Conservation (phyloP, 2,329 filamentous ascomycete genomes). For the Apiospora pterosperma region DNA sequence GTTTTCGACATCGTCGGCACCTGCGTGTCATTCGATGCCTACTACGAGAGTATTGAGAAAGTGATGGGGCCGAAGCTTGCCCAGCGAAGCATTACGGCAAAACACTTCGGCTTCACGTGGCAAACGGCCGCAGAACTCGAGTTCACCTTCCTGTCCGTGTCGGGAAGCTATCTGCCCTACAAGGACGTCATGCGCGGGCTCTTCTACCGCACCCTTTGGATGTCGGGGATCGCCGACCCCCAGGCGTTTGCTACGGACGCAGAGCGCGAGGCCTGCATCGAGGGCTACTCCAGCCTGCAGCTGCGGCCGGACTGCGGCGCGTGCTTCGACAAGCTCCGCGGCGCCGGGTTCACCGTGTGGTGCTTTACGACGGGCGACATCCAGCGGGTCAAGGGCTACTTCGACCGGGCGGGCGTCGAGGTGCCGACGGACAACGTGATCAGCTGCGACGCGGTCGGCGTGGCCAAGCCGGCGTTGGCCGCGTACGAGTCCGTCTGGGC, state of each 20-base stretch:
- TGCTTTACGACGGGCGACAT: conserved; percentile 50
- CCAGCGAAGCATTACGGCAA: conserved; percentile 34
- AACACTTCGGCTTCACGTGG: conserved; percentile 44
- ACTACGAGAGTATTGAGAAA: conserved; percentile 36
- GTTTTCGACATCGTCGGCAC: conserved; percentile 53
- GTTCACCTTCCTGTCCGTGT: conserved; percentile 45
- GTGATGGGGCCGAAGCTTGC: conserved; percentile 38
- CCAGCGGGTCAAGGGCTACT: conserved; percentile 48
- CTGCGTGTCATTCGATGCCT: conserved; percentile 42
- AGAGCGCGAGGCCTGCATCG: conserved; percentile 36
- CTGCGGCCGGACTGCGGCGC: conserved; percentile 37
- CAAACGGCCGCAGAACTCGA: conserved; percentile 44
- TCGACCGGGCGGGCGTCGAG: conserved; percentile 44
- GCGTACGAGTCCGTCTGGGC: conserved; percentile 43
- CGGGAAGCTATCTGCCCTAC: conserved; percentile 39
- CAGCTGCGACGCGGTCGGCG: conserved; percentile 43
- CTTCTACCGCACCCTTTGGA: conserved; percentile 46
- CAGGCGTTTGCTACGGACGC: conserved; percentile 37
- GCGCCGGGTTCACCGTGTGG: conserved; percentile 49
- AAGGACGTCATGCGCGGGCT: conserved; percentile 37
- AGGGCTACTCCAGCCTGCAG: conserved; percentile 33
- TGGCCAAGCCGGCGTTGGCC: conserved; percentile 47
- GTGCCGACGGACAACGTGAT: conserved; percentile 49
- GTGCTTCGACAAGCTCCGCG: conserved; percentile 38
- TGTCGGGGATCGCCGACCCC: conserved; percentile 40